Evolutionary conservation across 2,329 filamentous ascomycete species (phyloP), one percentile per base, ranked within the genome.

Genomic region (Coniochaeta prunicola): DNA sequence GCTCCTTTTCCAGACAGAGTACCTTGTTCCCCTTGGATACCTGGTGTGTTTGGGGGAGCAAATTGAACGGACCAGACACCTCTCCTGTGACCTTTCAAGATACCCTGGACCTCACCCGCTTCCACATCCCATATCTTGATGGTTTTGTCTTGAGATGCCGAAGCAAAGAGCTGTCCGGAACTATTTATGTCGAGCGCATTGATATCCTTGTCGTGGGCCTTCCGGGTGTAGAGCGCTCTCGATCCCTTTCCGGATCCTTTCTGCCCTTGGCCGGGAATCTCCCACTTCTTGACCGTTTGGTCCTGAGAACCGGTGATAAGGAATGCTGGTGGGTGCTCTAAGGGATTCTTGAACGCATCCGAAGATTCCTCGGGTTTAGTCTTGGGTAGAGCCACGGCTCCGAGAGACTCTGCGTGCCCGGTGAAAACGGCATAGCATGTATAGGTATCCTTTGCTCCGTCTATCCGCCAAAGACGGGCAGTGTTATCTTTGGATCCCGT

Each of bases 121-220:
- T 92, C 88, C 7, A 88, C 81, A 8, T 92, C 94, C 89, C 93
- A 99, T 60, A 99, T 94, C 76, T 97, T 99, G 64, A 97, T 92
- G 0, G 91, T 96, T 64, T 92, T 90, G 71, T 99, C 94, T 74
- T 99, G 94, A 5, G 93, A 97, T 31, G 94, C 93, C 1, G 94
- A 97, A 3, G 93, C 96, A 69, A 99, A 97, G 1, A 97, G 75
- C n/a, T 86, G 84, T 4, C 84, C 85, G 1, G 83, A 80, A 24
- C 86, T 82, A 63, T 92, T 90, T 12, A 94, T 81, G 63, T 96
- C 91, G 56, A 99, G 83, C 2, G 94, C 92, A 67, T 99, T 99
- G 74, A 99, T 99, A 65, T 99, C 94, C 71, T 99, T 99, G 69
- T 99, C 94, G 73, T 99, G 94, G 1, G 94, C 94, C 73, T 97